Conservation (phyloP, 1,284 basidiomycete species). For the Trichosporon ovoides region DNA sequence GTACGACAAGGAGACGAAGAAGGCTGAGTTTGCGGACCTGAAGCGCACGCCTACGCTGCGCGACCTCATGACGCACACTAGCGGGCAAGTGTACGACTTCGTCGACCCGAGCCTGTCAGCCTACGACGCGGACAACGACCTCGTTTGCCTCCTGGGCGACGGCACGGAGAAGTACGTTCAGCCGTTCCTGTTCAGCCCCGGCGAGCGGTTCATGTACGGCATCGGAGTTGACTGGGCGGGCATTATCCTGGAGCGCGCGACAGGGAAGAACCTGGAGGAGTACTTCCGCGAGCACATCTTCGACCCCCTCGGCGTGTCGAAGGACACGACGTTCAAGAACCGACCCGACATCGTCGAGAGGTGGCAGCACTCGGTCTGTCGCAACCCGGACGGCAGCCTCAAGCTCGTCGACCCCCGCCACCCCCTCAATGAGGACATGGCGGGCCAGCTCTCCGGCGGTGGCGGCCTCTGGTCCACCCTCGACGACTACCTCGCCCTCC, state of each 20-base stretch:
- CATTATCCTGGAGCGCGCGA: conserved; percentile 22
- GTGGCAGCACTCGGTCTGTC: not conserved
- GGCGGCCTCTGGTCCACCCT: conserved; percentile 34
- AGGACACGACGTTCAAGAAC: conserved; percentile 24
- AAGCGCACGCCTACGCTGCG: conserved; percentile 20
- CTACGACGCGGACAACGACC: conserved; percentile 19
- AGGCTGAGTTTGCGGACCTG: too few relatives aligned
- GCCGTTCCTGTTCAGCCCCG: conserved; percentile 32
- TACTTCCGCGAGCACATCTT: conserved; percentile 24
- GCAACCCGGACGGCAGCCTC: not conserved
- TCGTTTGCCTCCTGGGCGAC: too few relatives aligned
- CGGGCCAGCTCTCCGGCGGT: conserved; percentile 24
- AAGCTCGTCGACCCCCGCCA: not conserved
- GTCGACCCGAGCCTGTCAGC: conserved; percentile 32
- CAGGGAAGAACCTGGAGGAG: conserved; percentile 17
- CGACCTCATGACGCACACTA: conserved; percentile 19
- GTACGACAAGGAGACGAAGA: too few relatives aligned
- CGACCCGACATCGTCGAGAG: conserved; percentile 14
- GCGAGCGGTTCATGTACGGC: conserved; percentile 26
- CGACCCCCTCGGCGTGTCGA: conserved; percentile 21
- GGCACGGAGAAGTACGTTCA: conserved; percentile 7
- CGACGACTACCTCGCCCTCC: conserved; percentile 29
- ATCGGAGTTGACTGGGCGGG: conserved; percentile 31
- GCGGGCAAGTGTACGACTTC: conserved; percentile 16
- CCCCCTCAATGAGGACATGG: not conserved